phyloP scores from a whole-genome alignment of 2,329 filamentous ascomycete genomes.

The Ustilaginoidea virens region DNA sequence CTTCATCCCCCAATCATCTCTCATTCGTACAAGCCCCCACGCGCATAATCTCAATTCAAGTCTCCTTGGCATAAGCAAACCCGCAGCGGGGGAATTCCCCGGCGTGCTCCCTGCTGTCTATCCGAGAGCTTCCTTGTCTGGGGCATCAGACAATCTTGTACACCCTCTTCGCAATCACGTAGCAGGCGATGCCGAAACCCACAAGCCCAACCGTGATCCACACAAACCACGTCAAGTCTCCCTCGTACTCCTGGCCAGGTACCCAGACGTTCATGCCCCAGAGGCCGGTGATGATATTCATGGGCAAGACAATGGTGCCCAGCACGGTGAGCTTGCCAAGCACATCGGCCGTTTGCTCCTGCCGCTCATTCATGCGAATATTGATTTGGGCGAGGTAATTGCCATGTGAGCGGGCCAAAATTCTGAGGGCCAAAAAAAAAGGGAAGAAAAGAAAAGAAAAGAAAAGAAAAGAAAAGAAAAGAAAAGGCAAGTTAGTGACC shows the following conservation, averaged over 20 bases:
- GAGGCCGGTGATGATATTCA: conserved; percentile 97
- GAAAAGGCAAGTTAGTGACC: too few species aligned
- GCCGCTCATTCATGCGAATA: conserved; percentile 95
- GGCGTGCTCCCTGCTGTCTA: too few species aligned
- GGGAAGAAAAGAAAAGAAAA: too few species aligned
- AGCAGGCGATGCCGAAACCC: conserved; percentile 67
- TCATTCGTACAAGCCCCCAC: too few species aligned
- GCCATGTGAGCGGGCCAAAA: conserved; percentile 78
- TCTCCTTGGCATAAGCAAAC: too few species aligned
- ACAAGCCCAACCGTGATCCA: conserved; percentile 60
- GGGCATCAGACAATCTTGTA: conserved; percentile 54
- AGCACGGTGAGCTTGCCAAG: conserved; percentile 89
- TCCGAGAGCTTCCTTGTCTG: not conserved
- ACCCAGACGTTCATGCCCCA: conserved; percentile 99
- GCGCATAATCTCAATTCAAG: too few species aligned
- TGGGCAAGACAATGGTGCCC: conserved; percentile 90
- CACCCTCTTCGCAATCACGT: conserved; percentile 66
- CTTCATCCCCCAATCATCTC: too few species aligned
- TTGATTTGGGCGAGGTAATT: conserved; percentile 99
- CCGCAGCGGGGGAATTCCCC: too few species aligned
- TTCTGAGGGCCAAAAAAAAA: conserved; percentile 24
- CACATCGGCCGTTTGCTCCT: conserved; percentile 90
- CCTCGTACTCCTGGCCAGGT: conserved; percentile 73
- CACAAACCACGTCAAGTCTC: conserved; percentile 60
- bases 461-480: too few species aligned